Base-by-base conservation (phyloP, 1,139 yeast species). In the Fermentozyma sake region DNA sequence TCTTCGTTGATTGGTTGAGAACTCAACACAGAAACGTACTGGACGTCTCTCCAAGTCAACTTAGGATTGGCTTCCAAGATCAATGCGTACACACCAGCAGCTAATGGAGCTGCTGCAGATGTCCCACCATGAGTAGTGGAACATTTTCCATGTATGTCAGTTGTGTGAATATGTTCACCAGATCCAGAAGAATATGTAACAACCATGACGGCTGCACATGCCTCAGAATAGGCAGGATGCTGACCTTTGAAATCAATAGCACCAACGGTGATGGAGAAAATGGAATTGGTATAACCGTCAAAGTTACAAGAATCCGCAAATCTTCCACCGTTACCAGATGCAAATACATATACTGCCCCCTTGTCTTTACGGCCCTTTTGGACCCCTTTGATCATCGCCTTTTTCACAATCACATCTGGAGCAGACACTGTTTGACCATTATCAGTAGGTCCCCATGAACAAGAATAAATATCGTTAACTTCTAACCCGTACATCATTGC, bases 381-480 rank as follows among this genome's bases (percentile, higher is more conserved):
- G n/a, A 86, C 68, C 28, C 96, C 96, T 46, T 79, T 80, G 12
- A 84, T 53, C 56, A 93, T 71, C 1, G 98, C 95, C 39, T 83
- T 76, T 44, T 76, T 73, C 7, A 91, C 96, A 18, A 89, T 47
- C 19, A 61, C 51, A 14, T 86, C 85, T 0, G 98, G 98, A 5
- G 76, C 94, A 26, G 85, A 86, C 67, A 91, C 74, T 0, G 95
- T 76, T 35, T 55, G 67, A 0, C 98, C 99, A 52, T 89, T 84
- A 53, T 93, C 99, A 2, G 89, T 74, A 1, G 99, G 99, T 2
- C 99, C 99, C 99, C 99, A 93, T 4, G 96, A 86, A 55, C 99
- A 93, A 3, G 96, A 85, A 54, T 86, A 93, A 20, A 93, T 91
- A 53, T 89, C 95, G 51, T 91, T 91, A 7, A 71, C 68, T 35